Base-by-base conservation (phyloP, 805 yeast genomes). In the Yamadazyma philogaea region DNA sequence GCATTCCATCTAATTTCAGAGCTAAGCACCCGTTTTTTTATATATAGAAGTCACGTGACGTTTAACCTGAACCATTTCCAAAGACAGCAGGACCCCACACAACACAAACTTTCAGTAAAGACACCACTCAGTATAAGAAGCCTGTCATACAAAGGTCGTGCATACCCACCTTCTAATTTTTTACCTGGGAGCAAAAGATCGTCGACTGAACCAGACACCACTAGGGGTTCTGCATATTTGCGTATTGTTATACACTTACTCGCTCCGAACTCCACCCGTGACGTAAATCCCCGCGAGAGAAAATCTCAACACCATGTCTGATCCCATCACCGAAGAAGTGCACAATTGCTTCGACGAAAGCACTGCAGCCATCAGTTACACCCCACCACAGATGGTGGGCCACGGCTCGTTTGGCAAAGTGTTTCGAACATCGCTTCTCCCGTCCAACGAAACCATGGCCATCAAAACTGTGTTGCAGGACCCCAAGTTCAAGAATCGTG, bases 381-480 rank as follows among this genome's bases (percentile, higher is more conserved):
- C 90, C 14, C 87, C 83, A 54, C 78, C 87, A 30, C 84, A 85
- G 51, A 89, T 90, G 75, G 93, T 91, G 33, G 99, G 99, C n/a
- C 95, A 87, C 63, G 99, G 99, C 7, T 90, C 97, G n/a, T 93
- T 93, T 68, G 99, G 99, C 2, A 90, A 88, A 28, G 99, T 93
- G 15, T 89, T 87, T 60, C 93, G 87, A 52, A 88, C 96, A 6
- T 80, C 78, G 44, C 70, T 93, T 30, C 58, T 77, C 12, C 40
- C 44, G 47, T 74, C 84, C 19, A 81, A 84, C 45, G 85, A 82
- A 53, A 77, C 80, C 34, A 95, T 93, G 14, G 99, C 98, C 39
- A 88, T 93, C 60, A 93, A 93, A 65, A 79, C 95, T 53, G 99
- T 93, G n/a, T 73, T 91, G 19, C 98, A 93, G 61, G 99, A 93